A percentile compares a stretch with the other conserved stretches of the same genome.
These are phyloP conservation scores for Trametes coccinea DNA, from an alignment of 768 basidiomycete species.

Conservation along the genomic window DNA sequence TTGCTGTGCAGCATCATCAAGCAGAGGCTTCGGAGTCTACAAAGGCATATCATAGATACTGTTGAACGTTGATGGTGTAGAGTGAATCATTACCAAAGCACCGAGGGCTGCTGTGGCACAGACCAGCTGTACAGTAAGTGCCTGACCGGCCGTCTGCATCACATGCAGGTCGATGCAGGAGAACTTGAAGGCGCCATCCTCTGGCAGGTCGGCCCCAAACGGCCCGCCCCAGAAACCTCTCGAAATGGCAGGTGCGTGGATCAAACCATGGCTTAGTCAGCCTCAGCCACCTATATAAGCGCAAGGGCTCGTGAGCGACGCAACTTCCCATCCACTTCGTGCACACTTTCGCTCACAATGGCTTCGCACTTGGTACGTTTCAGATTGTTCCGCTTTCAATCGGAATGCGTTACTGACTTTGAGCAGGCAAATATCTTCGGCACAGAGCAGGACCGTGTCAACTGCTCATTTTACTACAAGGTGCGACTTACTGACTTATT, in stretches of 20 bases:
- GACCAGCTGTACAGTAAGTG: too few species aligned
- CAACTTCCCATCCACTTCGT: not conserved
- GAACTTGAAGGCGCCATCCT: not conserved
- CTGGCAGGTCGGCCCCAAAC: not conserved
- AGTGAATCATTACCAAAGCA: too few species aligned
- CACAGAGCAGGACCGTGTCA: conserved; percentile 93
- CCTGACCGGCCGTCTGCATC: too few species aligned
- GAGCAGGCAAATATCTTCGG: conserved; percentile 91
- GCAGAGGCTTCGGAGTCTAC: too few species aligned
- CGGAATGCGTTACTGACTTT: not conserved
- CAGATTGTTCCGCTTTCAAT: not conserved
- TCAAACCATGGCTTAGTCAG: conserved; percentile 15
- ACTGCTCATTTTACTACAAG: conserved; percentile 99
- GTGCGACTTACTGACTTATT: conserved; percentile 40
- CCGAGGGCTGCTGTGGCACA: too few species aligned
- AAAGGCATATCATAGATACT: too few species aligned
- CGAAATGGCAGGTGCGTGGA: conserved; percentile 1
- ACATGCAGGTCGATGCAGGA: too few species aligned
- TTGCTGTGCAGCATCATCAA: too few species aligned
- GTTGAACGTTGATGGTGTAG: too few species aligned
- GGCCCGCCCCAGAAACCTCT: conserved; percentile 2
- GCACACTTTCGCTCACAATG: conserved; percentile 35
- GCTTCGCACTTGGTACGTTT: conserved; percentile 73
- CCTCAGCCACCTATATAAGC: conserved; percentile 24
- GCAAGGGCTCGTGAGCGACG: not conserved